Percentiles rank a stretch among this genome's conserved stretches.
Conservation (phyloP, 768 basidiomycete species). For the Termitomyces sp. region DNA sequence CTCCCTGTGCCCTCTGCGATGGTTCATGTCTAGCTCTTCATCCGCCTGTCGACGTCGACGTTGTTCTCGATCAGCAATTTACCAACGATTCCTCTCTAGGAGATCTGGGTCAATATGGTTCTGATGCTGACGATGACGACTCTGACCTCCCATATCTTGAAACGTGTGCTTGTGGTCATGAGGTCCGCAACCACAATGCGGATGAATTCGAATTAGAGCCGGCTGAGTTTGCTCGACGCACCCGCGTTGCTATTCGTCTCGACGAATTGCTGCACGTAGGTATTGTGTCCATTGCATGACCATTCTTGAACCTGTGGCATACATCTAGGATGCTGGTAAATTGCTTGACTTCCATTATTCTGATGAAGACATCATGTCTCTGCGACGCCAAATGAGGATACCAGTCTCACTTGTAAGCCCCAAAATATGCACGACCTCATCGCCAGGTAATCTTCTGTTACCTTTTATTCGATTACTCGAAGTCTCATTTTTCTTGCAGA, state of each 20-base stretch:
- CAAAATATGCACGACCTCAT: conserved; percentile 37
- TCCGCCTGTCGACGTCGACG: conserved; percentile 52
- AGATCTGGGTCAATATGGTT: conserved; percentile 60
- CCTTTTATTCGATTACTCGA: not conserved
- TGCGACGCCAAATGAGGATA: conserved; percentile 66
- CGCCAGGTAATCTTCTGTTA: conserved; percentile 40
- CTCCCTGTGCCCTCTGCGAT: conserved; percentile 60
- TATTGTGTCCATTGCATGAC: not conserved
- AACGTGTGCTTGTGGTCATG: conserved; percentile 68
- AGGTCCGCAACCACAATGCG: conserved; percentile 60
- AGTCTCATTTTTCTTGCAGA: conserved; percentile 19
- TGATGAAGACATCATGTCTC: conserved; percentile 62
- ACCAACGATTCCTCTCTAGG: conserved; percentile 46
- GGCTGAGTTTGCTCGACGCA: conserved; percentile 67
- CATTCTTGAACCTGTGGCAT: conserved; percentile 1
- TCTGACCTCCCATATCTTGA: conserved; percentile 47
- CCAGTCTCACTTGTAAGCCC: conserved; percentile 48
- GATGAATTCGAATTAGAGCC: conserved; percentile 49
- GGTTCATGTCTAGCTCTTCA: conserved; percentile 64
- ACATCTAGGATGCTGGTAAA: conserved; percentile 62
- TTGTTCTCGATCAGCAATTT: conserved; percentile 49
- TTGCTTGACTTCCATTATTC: conserved; percentile 77
- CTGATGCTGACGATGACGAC: conserved; percentile 70
- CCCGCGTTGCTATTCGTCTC: conserved; percentile 69
- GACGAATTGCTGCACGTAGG: conserved; percentile 81